These are phyloP conservation scores for Talaromyces sp. DNA, from an alignment of 2,329 filamentous ascomycete species.

Conservation along the genomic window DNA sequence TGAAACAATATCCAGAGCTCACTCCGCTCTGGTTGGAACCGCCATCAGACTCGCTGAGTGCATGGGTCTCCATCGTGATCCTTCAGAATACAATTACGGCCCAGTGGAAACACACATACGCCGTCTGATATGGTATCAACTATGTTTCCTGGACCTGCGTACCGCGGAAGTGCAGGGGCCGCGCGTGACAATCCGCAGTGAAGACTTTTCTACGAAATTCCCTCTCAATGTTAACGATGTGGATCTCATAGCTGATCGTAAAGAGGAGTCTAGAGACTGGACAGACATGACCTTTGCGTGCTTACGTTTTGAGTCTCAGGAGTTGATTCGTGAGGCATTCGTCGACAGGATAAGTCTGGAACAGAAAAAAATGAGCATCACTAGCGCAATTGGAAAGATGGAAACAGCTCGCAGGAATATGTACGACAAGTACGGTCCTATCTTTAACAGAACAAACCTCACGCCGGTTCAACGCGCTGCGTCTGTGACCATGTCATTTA, in stretches of 20 bases:
- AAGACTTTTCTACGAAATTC: constrained; percentile 70
- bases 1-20: constrained; percentile 66
- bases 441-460: constrained; percentile 54
- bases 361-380: constrained; percentile 58
- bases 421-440: constrained; percentile 61
- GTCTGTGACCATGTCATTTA: constrained; percentile 61
- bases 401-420: constrained; percentile 64
- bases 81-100: constrained; percentile 61
- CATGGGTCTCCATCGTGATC: constrained; percentile 72
- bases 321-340: constrained; percentile 69
- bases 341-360: constrained; percentile 65
- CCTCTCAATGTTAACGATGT: constrained; percentile 67
- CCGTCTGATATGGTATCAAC: constrained; percentile 70
- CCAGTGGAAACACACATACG: constrained; percentile 68
- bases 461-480: constrained; percentile 60
- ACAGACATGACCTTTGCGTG: constrained; percentile 65
- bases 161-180: constrained; percentile 73
- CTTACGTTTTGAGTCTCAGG: constrained; percentile 68
- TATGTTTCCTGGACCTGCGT: constrained; percentile 71
- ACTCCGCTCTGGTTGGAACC: constrained; percentile 68
- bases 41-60: constrained; percentile 72
- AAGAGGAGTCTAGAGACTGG: constrained; percentile 47
- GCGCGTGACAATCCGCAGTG: constrained; percentile 64
- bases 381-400: constrained; percentile 62
- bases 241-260: constrained; percentile 49